Conservation (phyloP, 805 yeast genomes). For the Metschnikowia cerradonensis region DNA sequence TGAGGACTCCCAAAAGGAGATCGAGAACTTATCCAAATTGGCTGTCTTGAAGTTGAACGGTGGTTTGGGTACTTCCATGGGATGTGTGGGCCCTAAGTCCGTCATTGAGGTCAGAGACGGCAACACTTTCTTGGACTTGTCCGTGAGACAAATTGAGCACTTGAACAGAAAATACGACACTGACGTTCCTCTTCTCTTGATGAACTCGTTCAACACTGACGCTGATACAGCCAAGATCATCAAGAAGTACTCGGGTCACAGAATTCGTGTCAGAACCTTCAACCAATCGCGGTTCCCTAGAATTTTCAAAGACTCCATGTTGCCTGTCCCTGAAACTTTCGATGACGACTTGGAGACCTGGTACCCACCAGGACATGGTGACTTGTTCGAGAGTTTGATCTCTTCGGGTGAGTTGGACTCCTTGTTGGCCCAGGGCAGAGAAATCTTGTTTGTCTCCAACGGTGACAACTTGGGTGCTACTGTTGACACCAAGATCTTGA, state of each 20-base stretch:
- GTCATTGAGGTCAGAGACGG: slow-evolving; percentile 99
- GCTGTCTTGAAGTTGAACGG: slow-evolving; percentile 97
- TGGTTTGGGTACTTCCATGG: slow-evolving; percentile 99
- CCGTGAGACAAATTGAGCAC: slow-evolving; percentile 96
- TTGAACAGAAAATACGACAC: slow-evolving; percentile 85
- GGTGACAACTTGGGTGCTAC: slow-evolving; percentile 99
- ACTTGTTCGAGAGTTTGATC: slow-evolving; percentile 84
- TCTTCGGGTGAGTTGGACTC: slow-evolving; percentile 90
- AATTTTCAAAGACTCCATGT: slow-evolving; percentile 88
- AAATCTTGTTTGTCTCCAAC: slow-evolving; percentile 89
- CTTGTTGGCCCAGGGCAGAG: slow-evolving; percentile 89
- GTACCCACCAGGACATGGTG: slow-evolving; percentile 99
- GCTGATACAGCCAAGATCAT: slow-evolving; percentile 91
- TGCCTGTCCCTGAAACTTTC: slow-evolving; percentile 82
- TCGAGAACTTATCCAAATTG: slow-evolving; percentile 64
- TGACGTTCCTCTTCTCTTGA: slow-evolving; percentile 91
- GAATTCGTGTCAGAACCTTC: slow-evolving; percentile 90
- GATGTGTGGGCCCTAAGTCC: slow-evolving; percentile 98
- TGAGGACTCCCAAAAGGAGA: slow-evolving; percentile 21
- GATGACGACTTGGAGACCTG: slow-evolving; percentile 79
- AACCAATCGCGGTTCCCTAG: slow-evolving; percentile 98
- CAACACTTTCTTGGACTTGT: slow-evolving; percentile 89
- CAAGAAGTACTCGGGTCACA: slow-evolving; percentile 94
- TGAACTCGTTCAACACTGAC: slow-evolving; percentile 98
- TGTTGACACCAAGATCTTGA: slow-evolving; percentile 83